phyloP scores from a whole-genome alignment of 2,329 filamentous ascomycete genomes.

The Ophiocordyceps sinensis region DNA sequence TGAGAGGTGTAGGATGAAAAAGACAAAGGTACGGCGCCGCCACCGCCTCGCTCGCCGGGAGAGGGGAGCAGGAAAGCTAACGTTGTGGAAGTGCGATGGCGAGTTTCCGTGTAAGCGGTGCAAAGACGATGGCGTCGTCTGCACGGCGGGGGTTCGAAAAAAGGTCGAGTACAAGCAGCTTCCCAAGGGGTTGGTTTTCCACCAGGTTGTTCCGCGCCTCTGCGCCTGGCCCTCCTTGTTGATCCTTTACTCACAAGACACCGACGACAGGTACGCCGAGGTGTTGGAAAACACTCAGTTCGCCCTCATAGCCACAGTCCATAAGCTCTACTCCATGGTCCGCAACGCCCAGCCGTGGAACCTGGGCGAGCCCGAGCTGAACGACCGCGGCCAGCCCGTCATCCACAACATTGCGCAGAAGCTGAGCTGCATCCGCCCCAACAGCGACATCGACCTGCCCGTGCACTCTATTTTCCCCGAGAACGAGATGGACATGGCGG shows the following conservation, averaged over 20 bases:
- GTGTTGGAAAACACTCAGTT: constrained; percentile 52
- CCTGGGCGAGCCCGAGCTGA: constrained; percentile 47
- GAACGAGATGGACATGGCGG: constrained; percentile 41
- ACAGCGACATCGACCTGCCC: constrained; percentile 44
- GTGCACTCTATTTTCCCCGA: constrained; percentile 46
- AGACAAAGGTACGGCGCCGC: constrained; percentile 43
- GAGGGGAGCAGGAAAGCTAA: no score
- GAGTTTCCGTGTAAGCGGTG: constrained; percentile 53
- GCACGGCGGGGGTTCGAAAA: constrained; percentile 47
- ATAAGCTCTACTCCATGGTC: constrained; percentile 52
- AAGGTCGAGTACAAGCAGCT: constrained; percentile 58
- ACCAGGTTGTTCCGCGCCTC: no score
- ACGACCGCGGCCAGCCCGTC: constrained; percentile 46
- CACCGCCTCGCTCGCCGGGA: no score
- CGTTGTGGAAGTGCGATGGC: constrained; percentile 38
- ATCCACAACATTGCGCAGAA: constrained; percentile 52
- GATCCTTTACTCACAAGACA: no score
- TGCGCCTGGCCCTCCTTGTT: no score
- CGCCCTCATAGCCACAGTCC: constrained; percentile 47
- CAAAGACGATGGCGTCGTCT: constrained; percentile 50
- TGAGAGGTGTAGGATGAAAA: constrained; percentile 54
- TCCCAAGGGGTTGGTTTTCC: constrained; percentile 37
- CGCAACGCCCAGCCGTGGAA: constrained; percentile 43
- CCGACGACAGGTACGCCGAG: constrained; percentile 52
- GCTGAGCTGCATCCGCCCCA: constrained; percentile 48